Evolutionary conservation across 1,139 yeast genomes (phyloP), one percentile per base, ranked within the genome.

Genomic region (Pichiaceae sp.): DNA sequence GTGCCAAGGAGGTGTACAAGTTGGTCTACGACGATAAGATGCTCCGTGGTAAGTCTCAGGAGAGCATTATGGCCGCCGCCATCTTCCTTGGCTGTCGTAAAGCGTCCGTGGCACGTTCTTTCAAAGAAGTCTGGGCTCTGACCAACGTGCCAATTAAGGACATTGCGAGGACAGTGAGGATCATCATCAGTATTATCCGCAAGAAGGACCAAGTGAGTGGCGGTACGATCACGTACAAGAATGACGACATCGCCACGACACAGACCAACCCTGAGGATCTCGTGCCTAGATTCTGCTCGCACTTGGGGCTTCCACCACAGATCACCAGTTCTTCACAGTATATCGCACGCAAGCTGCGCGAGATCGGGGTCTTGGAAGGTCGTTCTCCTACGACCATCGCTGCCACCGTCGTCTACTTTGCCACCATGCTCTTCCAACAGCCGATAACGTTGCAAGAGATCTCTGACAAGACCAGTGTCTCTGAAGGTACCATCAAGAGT

Each of bases 311-410:
- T 41, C 71, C 78, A 29, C 77, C 87, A 40, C 89, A 79, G 58
- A 80, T 89, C 34, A 83, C 96, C 23, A 84, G 87, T 47, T 94
- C 95, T 4, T 95, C 98, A 3, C 97, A 91, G 59, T 75, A 81
- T 52, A 86, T 91, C 49, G 96, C 96, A 2, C 76, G 87, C 56
- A 72, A 79, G 45, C 86, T 95, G 52, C 85, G 86, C 53, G 95
- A 84, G 42, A 82, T 82, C 42, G 96, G 96, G 38, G 94, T 93
- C 21, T 70, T 91, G 54, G 97, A 96, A 8, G 98, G 98, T 51
- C 75, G 96, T 49, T 86, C 96, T 1, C 98, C 98, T 24, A 89
- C 91, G 36, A 91, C 98, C 28, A 86, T 91, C 53, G 97, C 98
- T 0, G 97, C 97, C 6, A 94, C 97, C 0, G 95, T 94, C 3